Base-by-base conservation (phyloP, 345 rosid genomes). In the Melaleuca alternifolia region DNA sequence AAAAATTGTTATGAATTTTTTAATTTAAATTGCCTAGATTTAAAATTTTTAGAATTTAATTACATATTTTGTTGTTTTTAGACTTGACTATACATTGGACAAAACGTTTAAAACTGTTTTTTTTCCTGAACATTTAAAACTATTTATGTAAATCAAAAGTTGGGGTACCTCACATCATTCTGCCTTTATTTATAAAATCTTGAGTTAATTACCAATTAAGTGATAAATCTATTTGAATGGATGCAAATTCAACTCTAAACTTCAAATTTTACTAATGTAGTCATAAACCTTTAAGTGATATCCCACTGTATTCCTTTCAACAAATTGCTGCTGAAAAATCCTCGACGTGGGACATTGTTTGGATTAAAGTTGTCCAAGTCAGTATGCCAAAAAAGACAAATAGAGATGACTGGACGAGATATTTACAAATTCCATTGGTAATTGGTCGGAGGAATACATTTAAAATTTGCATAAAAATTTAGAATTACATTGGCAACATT, bases 21-120 rank as follows among this genome's bases (percentile, higher is more conserved):
- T n/a, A n/a, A n/a, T n/a, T n/a, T n/a, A n/a, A 59, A 59, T 30
- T 59, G 33, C 54, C 54, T 52, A 3, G 13, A 12, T 59, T 59
- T 0, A 9, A 54, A 54, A 11, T 0, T 4, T 0, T 5, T 57
- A 5, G 14, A 33, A 11, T n/a, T 59, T n/a, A 6, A 59, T 59
- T 59, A 3, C 13, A 57, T 30, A 57, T 57, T 57, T 26, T 57
- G n/a, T 11, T 11, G 33, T 14, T 26, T 59, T 59, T 26, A 13
- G 71, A 59, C 71, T 59, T n/a, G 71, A 59, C 6, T 59, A 16
- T 30, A n/a, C 71, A n/a, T n/a, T n/a, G 33, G 71, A 59, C 33
- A 59, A 59, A 59, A 59, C 18, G 11, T 59, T 59, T 59, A 57
- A 59, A 30, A 59, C 33, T 59, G 33, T 12, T n/a, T 12, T 41